Evolutionary conservation across 2,329 filamentous ascomycete species (phyloP).

Genomic region (Chaetothyriales sp.): DNA sequence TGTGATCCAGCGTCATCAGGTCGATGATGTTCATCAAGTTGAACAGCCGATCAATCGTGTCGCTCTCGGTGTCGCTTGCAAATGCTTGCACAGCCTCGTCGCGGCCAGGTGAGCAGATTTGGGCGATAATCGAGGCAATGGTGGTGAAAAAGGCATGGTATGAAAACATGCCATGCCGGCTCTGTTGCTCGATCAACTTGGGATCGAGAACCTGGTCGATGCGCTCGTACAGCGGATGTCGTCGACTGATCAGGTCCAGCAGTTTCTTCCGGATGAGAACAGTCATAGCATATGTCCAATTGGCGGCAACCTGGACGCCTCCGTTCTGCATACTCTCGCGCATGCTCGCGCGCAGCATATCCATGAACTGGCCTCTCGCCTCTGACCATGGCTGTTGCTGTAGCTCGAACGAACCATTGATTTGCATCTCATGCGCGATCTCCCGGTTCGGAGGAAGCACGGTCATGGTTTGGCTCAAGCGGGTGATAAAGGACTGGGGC

Average conservation of each 20-base stretch:
- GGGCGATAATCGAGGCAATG: slow-evolving; percentile 46
- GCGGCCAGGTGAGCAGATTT: slow-evolving; percentile 50
- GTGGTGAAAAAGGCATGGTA: slow-evolving; percentile 48
- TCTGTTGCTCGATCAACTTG: slow-evolving; percentile 42
- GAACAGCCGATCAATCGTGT: slow-evolving; percentile 49
- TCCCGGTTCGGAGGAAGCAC: slow-evolving; percentile 46
- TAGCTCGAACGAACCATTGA: slow-evolving; percentile 49
- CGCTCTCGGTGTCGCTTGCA: slow-evolving; percentile 32
- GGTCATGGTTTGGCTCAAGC: slow-evolving; percentile 41
- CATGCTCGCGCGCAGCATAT: slow-evolving; percentile 35
- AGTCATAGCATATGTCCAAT: slow-evolving; percentile 52
- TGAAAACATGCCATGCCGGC: slow-evolving; percentile 45
- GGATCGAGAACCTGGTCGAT: slow-evolving; percentile 48
- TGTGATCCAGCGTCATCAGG: slow-evolving; percentile 46
- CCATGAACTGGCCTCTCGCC: slow-evolving; percentile 42
- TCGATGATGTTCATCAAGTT: slow-evolving; percentile 49
- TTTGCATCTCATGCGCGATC: slow-evolving; percentile 48
- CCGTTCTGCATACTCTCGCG: slow-evolving; percentile 42
- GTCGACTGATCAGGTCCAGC: slow-evolving; percentile 42
- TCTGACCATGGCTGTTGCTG: slow-evolving; percentile 35
- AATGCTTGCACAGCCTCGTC: slow-evolving; percentile 44
- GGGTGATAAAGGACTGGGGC: slow-evolving; percentile 23
- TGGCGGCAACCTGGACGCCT: slow-evolving; percentile 38
- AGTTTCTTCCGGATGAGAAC: slow-evolving; percentile 48
- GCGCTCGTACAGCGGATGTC: slow-evolving; percentile 45